Percentiles rank a stretch among this genome's conserved stretches.
Conservation (phyloP, 768 basidiomycete genomes). For the Tulasnella sp. region DNA sequence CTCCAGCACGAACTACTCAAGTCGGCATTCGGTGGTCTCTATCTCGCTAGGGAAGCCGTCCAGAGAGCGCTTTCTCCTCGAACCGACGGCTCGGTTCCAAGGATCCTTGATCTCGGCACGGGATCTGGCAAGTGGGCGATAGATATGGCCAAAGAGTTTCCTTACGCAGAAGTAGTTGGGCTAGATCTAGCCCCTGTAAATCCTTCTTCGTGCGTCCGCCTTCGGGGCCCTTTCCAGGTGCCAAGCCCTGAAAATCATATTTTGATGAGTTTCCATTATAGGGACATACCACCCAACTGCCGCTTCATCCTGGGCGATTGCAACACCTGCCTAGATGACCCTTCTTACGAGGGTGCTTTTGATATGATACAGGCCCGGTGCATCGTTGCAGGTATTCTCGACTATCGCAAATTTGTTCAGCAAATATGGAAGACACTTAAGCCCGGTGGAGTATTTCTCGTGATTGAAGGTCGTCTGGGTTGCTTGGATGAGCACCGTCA, state of each 20-base stretch:
- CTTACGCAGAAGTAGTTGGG: slow-evolving; percentile 8
- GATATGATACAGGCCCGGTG: slow-evolving; percentile 18
- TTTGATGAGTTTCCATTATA: not conserved
- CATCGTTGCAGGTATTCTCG: not conserved
- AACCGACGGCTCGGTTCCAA: slow-evolving; percentile 2
- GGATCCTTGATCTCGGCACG: slow-evolving; percentile 11
- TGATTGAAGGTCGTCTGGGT: slow-evolving; percentile 7
- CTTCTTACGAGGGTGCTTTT: not conserved
- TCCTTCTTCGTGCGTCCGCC: not conserved
- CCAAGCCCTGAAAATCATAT: not conserved
- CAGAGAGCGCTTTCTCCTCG: slow-evolving; percentile 34
- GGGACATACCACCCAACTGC: slow-evolving; percentile 16
- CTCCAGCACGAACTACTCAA: slow-evolving; percentile 15
- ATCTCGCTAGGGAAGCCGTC: not conserved
- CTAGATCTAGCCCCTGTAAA: slow-evolving; percentile 17
- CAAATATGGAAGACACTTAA: not conserved
- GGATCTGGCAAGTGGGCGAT: slow-evolving; percentile 16
- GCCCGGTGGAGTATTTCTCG: slow-evolving; percentile 19
- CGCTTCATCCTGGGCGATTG: not conserved
- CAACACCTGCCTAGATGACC: slow-evolving; percentile 11
- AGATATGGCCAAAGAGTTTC: slow-evolving; percentile 7
- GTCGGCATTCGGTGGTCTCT: slow-evolving; percentile 22
- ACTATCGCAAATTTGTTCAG: slow-evolving; percentile 7
- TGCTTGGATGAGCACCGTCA: slow-evolving; percentile 13
- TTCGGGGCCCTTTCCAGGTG: not conserved